Evolutionary conservation across 1,284 basidiomycete species (phyloP), one percentile per base, ranked within the genome.

Genomic region (Acaromyces ingoldii): DNA sequence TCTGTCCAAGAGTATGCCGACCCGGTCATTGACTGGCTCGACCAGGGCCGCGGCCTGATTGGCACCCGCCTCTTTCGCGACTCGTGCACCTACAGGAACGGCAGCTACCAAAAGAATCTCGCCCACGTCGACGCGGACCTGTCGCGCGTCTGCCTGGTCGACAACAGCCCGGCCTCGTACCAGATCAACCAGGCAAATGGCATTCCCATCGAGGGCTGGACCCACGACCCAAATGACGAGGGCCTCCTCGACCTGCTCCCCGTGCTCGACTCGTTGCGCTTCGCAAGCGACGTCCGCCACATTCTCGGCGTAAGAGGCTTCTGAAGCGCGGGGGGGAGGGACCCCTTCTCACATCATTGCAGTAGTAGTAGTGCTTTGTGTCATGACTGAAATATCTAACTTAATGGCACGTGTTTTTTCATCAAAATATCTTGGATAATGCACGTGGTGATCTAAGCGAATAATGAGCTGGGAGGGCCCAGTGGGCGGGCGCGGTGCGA

Each of bases 1-100:
- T 96, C 91, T 5, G 91, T 99, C 86, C 88, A 91, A 71, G 93
- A 98, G 77, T 99, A 99, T 76, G 93, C 93, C 53, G 93, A 99
- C 79, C 93, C 95, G 0, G 93, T 99, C 25, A 98, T 99, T 66
- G 95, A 99, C 78, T 99, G 95, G 93, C 79, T 99, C 54, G 93
- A 99, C 74, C 90, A 88, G 55, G 93, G 93, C 2, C 82, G 90
- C 42, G 77, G 76, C 0, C 87, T 98, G 53, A 84, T 99, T 38
- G 83, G 82, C 0, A 86, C 87, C 58, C 84, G 91, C 33, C 81
- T 97, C 57, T 99, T 97, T 76, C 84, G 93, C 56, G 91, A 97
- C 87, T 89, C 89, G 49, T 98, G 93, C 78, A 90, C 87, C 36
- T 85, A 91, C 58, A 82, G 92, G 40, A 91, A 91, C 72, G 95